Percentiles rank a stretch among this genome's conserved stretches.
phyloP scores from a whole-genome alignment of 257 asterid species.

The Cinchona pubescens region DNA sequence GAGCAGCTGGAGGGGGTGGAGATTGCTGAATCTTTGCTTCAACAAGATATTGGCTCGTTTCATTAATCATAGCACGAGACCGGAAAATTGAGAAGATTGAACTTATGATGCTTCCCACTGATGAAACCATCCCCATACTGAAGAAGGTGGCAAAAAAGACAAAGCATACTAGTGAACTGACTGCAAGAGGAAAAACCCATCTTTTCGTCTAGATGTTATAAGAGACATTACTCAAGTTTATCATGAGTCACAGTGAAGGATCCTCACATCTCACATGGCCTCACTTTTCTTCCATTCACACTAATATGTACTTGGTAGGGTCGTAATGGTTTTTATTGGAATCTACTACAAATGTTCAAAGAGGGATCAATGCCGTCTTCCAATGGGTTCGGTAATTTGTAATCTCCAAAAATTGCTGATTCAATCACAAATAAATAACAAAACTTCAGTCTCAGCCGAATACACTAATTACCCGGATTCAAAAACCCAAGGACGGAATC shows the following conservation, averaged over 20 bases:
- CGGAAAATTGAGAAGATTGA: slow-evolving; percentile 57
- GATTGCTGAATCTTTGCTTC: slow-evolving; percentile 39
- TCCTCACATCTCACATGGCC: slow-evolving; percentile 23
- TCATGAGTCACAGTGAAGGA: slow-evolving; percentile 29
- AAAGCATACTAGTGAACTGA: slow-evolving; percentile 53
- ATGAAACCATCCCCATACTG: slow-evolving; percentile 64
- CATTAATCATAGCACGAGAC: slow-evolving; percentile 34
- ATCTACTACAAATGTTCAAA: slow-evolving; percentile 25
- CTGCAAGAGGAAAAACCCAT: slow-evolving; percentile 71
- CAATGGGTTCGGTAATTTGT: slow-evolving; percentile 25
- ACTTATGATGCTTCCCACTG: slow-evolving; percentile 44
- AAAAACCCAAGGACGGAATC: slow-evolving; percentile 12
- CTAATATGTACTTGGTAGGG: slow-evolving; percentile 22
- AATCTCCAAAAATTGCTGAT: slow-evolving; percentile 24
- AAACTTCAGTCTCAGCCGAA: slow-evolving; percentile 22
- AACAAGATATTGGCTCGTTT: slow-evolving; percentile 34
- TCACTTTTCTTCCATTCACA: slow-evolving; percentile 15
- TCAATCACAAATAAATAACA: slow-evolving; percentile 9
- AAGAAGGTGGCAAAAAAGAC: slow-evolving; percentile 66
- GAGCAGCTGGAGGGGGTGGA: slow-evolving; percentile 52
- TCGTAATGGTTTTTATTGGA: slow-evolving; percentile 12
- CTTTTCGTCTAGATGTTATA: slow-evolving; percentile 51
- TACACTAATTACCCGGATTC: slow-evolving; percentile 1
- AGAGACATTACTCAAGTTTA: slow-evolving; percentile 54
- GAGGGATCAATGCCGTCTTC: slow-evolving; percentile 30